These are phyloP conservation scores for Corymbia citriodora DNA, from an alignment of 441 rosid species.

Conservation along the genomic window DNA sequence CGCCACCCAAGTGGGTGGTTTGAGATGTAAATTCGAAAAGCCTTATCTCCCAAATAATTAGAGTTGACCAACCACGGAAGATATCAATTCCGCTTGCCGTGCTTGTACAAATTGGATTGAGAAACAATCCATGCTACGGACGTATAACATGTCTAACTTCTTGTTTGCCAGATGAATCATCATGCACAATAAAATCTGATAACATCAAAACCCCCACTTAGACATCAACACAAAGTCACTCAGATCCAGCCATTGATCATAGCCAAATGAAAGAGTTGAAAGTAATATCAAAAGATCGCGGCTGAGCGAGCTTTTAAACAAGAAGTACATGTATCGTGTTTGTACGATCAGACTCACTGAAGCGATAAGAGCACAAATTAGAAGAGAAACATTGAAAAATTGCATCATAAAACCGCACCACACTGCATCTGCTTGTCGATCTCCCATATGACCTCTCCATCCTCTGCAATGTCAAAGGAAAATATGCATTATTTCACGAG, in stretches of 20 bases:
- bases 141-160: not conserved
- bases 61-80: not conserved
- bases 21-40: too few species aligned
- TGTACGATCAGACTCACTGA: accelerated
- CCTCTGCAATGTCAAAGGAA: not conserved
- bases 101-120: not conserved
- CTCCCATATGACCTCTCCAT: not conserved
- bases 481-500: not conserved
- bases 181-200: not conserved
- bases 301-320: not conserved
- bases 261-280: not conserved
- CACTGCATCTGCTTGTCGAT: not conserved
- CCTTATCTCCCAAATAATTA: not conserved
- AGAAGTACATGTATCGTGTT: not conserved
- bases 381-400: not conserved
- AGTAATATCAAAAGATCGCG: not conserved
- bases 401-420: not conserved
- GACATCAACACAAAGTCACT: not conserved
- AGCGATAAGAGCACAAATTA: not conserved
- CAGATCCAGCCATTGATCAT: not conserved
- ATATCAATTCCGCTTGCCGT: not conserved
- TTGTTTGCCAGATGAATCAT: not conserved
- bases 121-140: not conserved
- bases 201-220: not conserved
- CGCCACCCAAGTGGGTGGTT: too few species aligned